A percentile compares a stretch with the other conserved stretches of the same genome.
These are phyloP conservation scores for Astathelohania contejeani DNA, from an alignment of 371 early-diverging fungal genomes.

Conservation along the genomic window DNA sequence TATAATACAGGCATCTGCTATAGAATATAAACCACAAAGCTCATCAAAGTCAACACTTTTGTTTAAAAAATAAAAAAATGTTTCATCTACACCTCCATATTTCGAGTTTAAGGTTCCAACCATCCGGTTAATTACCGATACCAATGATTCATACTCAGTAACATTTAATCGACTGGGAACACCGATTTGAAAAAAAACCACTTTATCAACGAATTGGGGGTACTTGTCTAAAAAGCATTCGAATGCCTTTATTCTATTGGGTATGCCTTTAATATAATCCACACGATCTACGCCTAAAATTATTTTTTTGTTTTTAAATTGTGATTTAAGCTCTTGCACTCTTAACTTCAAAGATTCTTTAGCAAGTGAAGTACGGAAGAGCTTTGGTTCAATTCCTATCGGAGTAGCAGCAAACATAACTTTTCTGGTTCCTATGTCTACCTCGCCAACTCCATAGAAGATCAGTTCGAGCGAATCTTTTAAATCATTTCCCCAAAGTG, in stretches of 20 bases:
- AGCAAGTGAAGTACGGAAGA: conserved; percentile 63
- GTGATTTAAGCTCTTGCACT: conserved; percentile 61
- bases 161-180: conserved; percentile 83
- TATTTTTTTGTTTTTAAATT: conserved; percentile 71
- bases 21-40: conserved; percentile 76
- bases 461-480: conserved; percentile 29
- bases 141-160: conserved; percentile 80
- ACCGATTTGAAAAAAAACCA: conserved; percentile 76
- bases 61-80: conserved; percentile 88
- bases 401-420: conserved; percentile 60
- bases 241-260: conserved; percentile 84
- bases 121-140: conserved; percentile 70
- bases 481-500: conserved; percentile 68
- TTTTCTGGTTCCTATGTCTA: conserved; percentile 3
- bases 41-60: conserved; percentile 81
- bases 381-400: conserved; percentile 92
- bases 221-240: conserved; percentile 71
- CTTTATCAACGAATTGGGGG: conserved; percentile 75
- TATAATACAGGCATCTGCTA: conserved; percentile 82
- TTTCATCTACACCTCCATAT: conserved; percentile 82
- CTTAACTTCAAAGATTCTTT: conserved; percentile 57
- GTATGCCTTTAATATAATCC: conserved; percentile 99
- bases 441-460: background rate
- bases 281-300: conserved; percentile 92
- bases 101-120: conserved; percentile 85